These are phyloP conservation scores for Echria macrotheca DNA, from an alignment of 495 filamentous ascomycete genomes.

Conservation along the genomic window DNA sequence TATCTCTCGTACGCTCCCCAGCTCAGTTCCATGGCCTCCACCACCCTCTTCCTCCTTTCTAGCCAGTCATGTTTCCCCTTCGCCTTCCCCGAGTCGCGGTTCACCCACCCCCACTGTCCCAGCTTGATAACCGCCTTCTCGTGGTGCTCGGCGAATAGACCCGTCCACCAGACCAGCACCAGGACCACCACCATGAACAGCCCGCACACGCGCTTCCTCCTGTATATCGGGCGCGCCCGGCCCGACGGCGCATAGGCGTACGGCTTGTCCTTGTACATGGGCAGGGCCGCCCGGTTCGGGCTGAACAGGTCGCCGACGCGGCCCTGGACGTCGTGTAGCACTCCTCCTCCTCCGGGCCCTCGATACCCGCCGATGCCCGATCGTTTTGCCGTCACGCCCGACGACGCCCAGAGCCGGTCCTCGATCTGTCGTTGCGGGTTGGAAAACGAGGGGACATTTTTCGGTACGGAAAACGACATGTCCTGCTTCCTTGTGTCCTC, in stretches of 20 bases:
- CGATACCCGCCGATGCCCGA: too few relatives aligned
- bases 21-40: slow-evolving; percentile 80
- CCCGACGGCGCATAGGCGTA: slow-evolving; percentile 59
- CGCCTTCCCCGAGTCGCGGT: slow-evolving; percentile 27
- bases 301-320: slow-evolving; percentile 41
- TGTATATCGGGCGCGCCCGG: slow-evolving; percentile 42
- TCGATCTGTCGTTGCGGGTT: slow-evolving; percentile 63
- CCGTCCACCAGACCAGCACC: slow-evolving; percentile 53
- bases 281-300: slow-evolving; percentile 56
- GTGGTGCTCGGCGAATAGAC: slow-evolving; percentile 40
- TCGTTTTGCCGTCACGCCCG: slow-evolving; percentile 16
- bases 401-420: slow-evolving; percentile 60
- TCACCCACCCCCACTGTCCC: slow-evolving; percentile 41
- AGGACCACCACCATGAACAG: slow-evolving; percentile 47
- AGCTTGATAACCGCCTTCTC: slow-evolving; percentile 23
- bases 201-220: slow-evolving; percentile 49
- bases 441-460: slow-evolving; percentile 65
- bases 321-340: slow-evolving; percentile 43
- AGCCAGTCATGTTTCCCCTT: slow-evolving; percentile 59
- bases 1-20: slow-evolving; percentile 91
- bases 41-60: slow-evolving; percentile 74
- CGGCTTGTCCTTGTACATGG: slow-evolving; percentile 99
- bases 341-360: slow-evolving; percentile 28
- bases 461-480: slow-evolving; percentile 64
- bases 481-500: slow-evolving; percentile 27